These are phyloP conservation scores for Trametes villosa DNA, from an alignment of 768 basidiomycete species.

Conservation along the genomic window DNA sequence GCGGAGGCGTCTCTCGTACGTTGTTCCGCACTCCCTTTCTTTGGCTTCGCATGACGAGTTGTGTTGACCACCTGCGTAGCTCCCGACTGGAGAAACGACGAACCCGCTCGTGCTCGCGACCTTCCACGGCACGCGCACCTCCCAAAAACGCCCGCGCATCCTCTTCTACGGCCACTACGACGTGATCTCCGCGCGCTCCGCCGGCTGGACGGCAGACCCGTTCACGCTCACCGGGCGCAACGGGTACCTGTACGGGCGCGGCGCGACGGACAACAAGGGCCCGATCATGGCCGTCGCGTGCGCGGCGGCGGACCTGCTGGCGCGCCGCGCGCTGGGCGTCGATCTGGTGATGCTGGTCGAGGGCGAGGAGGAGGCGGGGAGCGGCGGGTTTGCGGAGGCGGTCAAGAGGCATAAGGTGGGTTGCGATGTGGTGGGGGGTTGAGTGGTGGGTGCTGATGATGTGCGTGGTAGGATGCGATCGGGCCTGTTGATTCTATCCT, in stretches of 20 bases:
- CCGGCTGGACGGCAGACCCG: constrained; percentile 84
- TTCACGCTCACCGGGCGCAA: constrained; percentile 83
- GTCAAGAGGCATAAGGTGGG: constrained; percentile 75
- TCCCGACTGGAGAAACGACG: constrained; percentile 73
- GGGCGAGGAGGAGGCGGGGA: constrained; percentile 97
- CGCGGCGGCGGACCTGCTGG: constrained; percentile 82
- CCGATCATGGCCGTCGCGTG: constrained; percentile 91
- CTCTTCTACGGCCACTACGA: constrained; percentile 99
- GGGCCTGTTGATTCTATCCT: constrained; percentile 89
- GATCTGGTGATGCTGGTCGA: constrained; percentile 93
- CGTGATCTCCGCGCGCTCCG: constrained; percentile 79
- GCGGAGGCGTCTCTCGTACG: constrained; percentile 77
- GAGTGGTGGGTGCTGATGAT: background rate
- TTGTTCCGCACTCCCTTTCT: background rate
- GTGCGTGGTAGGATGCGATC: constrained; percentile 62
- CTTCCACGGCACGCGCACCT: constrained; percentile 72
- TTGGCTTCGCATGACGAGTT: background rate
- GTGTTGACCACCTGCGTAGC: constrained; percentile 42
- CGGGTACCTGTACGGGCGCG: constrained; percentile 89
- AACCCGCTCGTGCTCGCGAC: constrained; percentile 92
- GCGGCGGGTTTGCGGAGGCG: constrained; percentile 80
- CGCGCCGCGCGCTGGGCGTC: constrained; percentile 71
- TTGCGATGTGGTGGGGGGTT: background rate
- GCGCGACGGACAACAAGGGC: constrained; percentile 95
- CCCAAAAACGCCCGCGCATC: constrained; percentile 56